phyloP scores from a whole-genome alignment of 2,329 filamentous ascomycete genomes.

The Dactylellina drechsleri region DNA sequence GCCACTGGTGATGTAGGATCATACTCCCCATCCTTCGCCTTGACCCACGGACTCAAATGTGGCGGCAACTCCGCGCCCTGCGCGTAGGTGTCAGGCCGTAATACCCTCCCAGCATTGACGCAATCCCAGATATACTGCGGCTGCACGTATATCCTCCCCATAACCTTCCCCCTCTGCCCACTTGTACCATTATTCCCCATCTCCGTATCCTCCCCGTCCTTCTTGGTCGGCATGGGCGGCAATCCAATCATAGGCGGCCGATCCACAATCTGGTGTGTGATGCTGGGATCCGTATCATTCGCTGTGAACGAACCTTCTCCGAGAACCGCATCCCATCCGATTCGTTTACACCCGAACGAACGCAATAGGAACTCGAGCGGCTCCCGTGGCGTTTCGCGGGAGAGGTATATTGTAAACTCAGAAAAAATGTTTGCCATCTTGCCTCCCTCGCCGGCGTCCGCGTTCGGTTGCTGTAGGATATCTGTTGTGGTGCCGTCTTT shows the following conservation, averaged over 20 bases:
- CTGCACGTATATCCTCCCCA: constrained; percentile 92
- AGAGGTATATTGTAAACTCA: constrained; percentile 85
- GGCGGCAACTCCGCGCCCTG: constrained; percentile 90
- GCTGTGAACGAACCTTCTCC: constrained; percentile 93
- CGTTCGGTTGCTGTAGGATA: constrained; percentile 79
- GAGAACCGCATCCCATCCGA: constrained; percentile 91
- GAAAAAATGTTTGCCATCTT: constrained; percentile 61
- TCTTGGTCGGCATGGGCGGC: constrained; percentile 63
- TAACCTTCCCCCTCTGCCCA: constrained; percentile 74
- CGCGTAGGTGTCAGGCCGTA: constrained; percentile 85
- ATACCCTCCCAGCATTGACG: constrained; percentile 87
- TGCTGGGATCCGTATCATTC: constrained; percentile 84
- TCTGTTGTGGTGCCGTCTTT: constrained; percentile 81
- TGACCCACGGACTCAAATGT: constrained; percentile 95
- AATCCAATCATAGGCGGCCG: constrained; percentile 75
- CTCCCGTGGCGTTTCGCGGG: constrained; percentile 89
- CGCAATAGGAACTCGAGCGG: constrained; percentile 92
- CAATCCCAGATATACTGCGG: constrained; percentile 99
- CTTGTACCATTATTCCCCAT: constrained; percentile 62
- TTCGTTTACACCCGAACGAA: constrained; percentile 92
- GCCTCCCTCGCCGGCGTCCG: constrained; percentile 59
- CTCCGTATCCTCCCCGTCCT: constrained; percentile 63
- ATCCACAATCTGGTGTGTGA: constrained; percentile 97
- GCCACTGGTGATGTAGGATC: constrained; percentile 87
- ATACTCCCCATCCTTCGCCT: constrained; percentile 84